These are phyloP conservation scores for Paraconiothyrium sp. DNA, from an alignment of 2,329 filamentous ascomycete species.

Conservation along the genomic window DNA sequence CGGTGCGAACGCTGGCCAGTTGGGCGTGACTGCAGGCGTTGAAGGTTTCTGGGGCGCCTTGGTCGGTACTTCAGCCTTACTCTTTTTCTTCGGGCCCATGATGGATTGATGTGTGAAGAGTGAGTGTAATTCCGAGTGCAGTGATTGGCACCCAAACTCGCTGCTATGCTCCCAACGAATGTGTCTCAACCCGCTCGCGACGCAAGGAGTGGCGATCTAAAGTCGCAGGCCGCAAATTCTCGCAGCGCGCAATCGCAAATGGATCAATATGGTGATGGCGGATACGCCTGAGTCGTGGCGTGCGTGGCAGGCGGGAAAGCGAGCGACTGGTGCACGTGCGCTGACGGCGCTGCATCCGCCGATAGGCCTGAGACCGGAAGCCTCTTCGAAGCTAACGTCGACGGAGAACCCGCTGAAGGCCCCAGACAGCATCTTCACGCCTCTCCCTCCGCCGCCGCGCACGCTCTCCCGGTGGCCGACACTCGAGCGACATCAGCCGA, in stretches of 20 bases:
- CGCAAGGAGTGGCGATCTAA: background rate
- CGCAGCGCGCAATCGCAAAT: background rate
- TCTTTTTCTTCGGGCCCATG: slow-evolving; percentile 44
- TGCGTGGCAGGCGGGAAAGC: slow-evolving; percentile 2
- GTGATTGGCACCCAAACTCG: background rate
- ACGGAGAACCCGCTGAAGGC: slow-evolving; percentile 1
- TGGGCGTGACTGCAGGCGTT: slow-evolving; percentile 57
- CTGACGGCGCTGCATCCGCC: background rate
- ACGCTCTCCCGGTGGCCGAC: background rate
- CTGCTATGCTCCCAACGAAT: background rate
- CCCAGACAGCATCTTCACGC: background rate
- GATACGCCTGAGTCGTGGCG: slow-evolving; percentile 4
- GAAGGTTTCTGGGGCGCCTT: slow-evolving; percentile 8
- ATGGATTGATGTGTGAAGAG: background rate
- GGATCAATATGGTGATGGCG: background rate
- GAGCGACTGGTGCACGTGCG: slow-evolving; percentile 25
- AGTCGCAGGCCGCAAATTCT: background rate
- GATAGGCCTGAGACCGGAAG: slow-evolving; percentile 14
- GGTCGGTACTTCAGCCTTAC: background rate
- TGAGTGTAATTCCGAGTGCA: background rate
- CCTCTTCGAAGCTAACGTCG: background rate
- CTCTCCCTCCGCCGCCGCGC: background rate
- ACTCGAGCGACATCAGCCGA: background rate
- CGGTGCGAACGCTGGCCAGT: slow-evolving; percentile 79
- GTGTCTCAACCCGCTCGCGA: background rate